These are phyloP conservation scores for Artemisia princeps DNA, from an alignment of 140 eudicot species.

Conservation along the genomic window DNA sequence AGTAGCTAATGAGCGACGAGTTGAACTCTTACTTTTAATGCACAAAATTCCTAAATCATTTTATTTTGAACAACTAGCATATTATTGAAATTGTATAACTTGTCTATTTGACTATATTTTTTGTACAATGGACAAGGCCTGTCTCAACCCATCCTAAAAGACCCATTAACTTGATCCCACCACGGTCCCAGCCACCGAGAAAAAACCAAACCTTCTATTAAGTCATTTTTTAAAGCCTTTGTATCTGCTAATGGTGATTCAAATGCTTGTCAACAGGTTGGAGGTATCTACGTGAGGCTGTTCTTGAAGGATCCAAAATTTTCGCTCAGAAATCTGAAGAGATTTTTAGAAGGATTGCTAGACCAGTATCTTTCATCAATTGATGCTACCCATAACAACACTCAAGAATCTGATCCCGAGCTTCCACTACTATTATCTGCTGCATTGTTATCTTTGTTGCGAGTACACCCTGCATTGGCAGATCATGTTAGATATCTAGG, in stretches of 20 bases:
- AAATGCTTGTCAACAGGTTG: conserved; percentile 50
- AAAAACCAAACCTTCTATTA: neutral
- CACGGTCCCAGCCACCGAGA: no score
- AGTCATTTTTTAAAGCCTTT: neutral
- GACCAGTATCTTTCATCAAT: conserved; percentile 96
- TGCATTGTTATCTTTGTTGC: conserved; percentile 81
- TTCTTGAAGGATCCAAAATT: conserved; percentile 92
- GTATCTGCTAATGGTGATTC: neutral
- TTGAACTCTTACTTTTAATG: no score
- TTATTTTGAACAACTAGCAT: no score
- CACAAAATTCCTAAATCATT: no score
- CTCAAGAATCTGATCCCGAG: conserved; percentile 66
- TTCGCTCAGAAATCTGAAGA: conserved; percentile 92
- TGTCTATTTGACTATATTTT: no score
- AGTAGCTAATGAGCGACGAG: no score
- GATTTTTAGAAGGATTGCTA: conserved; percentile 78
- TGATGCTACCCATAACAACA: conserved; percentile 71
- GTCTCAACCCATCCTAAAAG: no score
- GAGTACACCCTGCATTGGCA: conserved; percentile 94
- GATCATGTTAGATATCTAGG: conserved; percentile 96
- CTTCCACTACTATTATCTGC: conserved; percentile 88
- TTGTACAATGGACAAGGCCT: no score
- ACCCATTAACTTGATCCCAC: no score
- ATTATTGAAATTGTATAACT: no score
- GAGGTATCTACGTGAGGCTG: conserved; percentile 85